Base-by-base conservation (phyloP, 2,329 filamentous ascomycete genomes). In the Claviceps sp. region DNA sequence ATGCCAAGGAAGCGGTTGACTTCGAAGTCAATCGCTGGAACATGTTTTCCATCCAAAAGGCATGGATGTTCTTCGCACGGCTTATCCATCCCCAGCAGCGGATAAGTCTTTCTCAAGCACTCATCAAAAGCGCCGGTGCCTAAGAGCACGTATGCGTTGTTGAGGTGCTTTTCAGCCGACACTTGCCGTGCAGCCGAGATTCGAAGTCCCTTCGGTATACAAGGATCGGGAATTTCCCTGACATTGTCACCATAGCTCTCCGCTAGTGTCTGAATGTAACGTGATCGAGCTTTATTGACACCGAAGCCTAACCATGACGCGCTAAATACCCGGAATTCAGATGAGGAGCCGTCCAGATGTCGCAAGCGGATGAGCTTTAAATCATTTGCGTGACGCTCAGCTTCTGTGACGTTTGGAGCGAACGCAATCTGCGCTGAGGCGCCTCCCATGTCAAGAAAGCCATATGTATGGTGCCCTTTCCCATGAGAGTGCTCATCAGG, bases 401-500 rank as follows among this genome's bases (percentile, higher is more conserved):
- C 84, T 66, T 98, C 93, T 1, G 93, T 97, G 4, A 78, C 71
- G 67, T 98, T 98, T 1, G 93, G 93, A 2, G 90, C 91, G 67
- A 98, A 98, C 0, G 94, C 93, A 62, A 98, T 97, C 69, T 98
- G 93, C 16, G 93, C 91, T 0, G 91, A 97, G 26, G 93, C 93
- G 50, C 93, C 93, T 48, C 93, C 93, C 94, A 98, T 98, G 65
- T 98, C 93, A 55, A 98, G 73, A 62, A 98, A 98, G 0, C 93
- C 93, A 66, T 97, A 98, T 0, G 93, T 98, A 62, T 90, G 87
- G 65, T 97, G 93, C 26, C 79, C 81, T 58, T 95, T 89, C 50
- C 89, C 89, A 65, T 95, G 89, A 50, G 80, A 73, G 61, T 95
- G 87, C 14, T 81, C 70, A 49, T 83, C 72, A 0, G 88, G 84